phyloP scores from a whole-genome alignment of 179 eudicot species.

The Carnegiea gigantea region DNA sequence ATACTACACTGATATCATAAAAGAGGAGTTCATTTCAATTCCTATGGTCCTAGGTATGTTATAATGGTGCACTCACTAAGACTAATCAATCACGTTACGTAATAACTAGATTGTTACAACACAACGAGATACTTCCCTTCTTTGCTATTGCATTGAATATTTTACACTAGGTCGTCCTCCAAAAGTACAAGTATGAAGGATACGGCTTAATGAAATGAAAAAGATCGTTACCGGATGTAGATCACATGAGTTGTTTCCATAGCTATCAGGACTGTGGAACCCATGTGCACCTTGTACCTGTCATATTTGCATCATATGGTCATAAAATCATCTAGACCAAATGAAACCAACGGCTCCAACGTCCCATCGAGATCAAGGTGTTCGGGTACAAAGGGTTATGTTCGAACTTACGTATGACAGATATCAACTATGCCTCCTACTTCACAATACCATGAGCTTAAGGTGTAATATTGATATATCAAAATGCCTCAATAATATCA shows the following conservation, averaged over 20 bases:
- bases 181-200: neutral
- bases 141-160: neutral
- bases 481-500: no score
- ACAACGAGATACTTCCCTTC: neutral
- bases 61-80: neutral
- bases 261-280: conserved; percentile 32
- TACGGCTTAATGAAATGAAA: conserved; percentile 6
- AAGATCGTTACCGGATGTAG: conserved; percentile 50
- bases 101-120: neutral
- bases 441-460: no score
- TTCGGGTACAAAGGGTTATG: neutral
- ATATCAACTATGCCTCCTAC: neutral
- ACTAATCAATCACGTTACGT: neutral
- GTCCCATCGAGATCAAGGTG: no score
- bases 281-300: conserved; percentile 42
- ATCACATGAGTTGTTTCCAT: conserved; percentile 39
- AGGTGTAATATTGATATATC: no score
- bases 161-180: neutral
- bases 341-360: no score
- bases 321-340: neutral
- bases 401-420: neutral
- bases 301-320: conserved; percentile 6
- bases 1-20: neutral
- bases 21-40: neutral
- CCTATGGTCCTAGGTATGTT: neutral